Conservation (phyloP, 139 green algal genomes). For the Chlamydomonas urium region DNA sequence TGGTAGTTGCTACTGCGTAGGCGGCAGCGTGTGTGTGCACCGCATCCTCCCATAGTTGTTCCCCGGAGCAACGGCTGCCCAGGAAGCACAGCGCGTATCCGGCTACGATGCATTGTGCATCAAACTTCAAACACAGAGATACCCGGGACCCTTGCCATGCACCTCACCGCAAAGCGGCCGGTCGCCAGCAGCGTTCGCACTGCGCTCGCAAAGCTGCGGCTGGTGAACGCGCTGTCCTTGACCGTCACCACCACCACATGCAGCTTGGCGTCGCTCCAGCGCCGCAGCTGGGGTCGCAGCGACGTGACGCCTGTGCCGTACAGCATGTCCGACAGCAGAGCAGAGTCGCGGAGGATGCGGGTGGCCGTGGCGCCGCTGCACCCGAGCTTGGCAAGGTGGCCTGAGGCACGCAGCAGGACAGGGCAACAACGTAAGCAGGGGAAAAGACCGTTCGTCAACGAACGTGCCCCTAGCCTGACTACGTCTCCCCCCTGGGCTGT, state of each 20-base stretch:
- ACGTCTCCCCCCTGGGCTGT: too few relatives aligned
- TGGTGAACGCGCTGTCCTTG: slow-evolving; percentile 8
- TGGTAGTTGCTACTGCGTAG: too few relatives aligned
- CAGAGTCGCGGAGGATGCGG: background rate
- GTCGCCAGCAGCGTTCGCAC: background rate
- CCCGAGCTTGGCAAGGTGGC: background rate
- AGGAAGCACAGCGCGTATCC: too few relatives aligned
- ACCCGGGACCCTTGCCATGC: background rate
- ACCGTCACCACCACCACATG: slow-evolving; percentile 4
- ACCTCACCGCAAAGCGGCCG: slow-evolving; percentile 1
- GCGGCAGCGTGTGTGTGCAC: too few relatives aligned
- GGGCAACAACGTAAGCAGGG: too few relatives aligned
- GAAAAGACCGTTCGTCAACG: too few relatives aligned
- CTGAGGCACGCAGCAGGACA: too few relatives aligned
- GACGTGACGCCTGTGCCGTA: background rate
- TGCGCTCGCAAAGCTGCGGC: too few relatives aligned
- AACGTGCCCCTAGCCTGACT: too few relatives aligned
- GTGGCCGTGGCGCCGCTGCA: background rate
- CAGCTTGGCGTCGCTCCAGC: background rate
- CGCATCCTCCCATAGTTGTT: too few relatives aligned
- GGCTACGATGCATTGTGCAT: too few relatives aligned
- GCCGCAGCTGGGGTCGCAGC: background rate
- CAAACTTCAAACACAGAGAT: background rate
- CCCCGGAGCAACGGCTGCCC: too few relatives aligned
- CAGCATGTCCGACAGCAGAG: slow-evolving; percentile 1